A percentile compares a stretch with the other conserved stretches of the same genome.
phyloP scores from a whole-genome alignment of 176 grass and related monocot species.

The Ananas comosus region DNA sequence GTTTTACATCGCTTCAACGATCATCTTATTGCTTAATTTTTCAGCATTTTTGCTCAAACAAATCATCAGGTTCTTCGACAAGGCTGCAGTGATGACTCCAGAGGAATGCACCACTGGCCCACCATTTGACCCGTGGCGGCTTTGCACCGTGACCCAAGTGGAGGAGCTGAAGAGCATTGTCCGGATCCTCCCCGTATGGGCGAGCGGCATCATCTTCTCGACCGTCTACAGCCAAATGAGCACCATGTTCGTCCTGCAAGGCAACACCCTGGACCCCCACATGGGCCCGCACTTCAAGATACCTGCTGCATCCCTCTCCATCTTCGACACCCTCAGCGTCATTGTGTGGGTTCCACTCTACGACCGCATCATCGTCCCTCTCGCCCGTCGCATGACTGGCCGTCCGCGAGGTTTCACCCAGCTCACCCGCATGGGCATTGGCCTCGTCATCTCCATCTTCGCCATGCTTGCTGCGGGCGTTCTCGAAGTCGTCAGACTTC shows the following conservation, averaged over 20 bases:
- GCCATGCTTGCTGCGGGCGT: constrained; percentile 26
- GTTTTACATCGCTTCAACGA: too few relatives aligned
- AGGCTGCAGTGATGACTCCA: constrained; percentile 31
- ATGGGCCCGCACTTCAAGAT: constrained; percentile 28
- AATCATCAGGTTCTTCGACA: constrained; percentile 43
- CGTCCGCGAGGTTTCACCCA: constrained; percentile 31
- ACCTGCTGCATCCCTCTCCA: constrained; percentile 40
- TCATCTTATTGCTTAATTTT: too few relatives aligned
- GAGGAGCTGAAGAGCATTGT: constrained; percentile 33
- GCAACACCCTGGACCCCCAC: constrained; percentile 39
- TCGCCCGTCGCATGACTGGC: constrained; percentile 27
- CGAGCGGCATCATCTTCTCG: constrained; percentile 36
- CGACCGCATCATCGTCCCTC: constrained; percentile 25
- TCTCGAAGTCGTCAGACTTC: constrained; percentile 18
- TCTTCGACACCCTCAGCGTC: constrained; percentile 49
- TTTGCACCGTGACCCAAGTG: constrained; percentile 16
- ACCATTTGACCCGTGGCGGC: constrained; percentile 10
- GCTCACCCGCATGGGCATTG: constrained; percentile 13
- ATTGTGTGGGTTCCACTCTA: constrained; percentile 62
- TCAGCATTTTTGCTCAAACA: neutral
- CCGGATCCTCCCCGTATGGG: constrained; percentile 31
- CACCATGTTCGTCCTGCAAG: constrained; percentile 50
- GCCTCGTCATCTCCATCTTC: constrained; percentile 15
- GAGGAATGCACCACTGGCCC: neutral
- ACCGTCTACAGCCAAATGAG: constrained; percentile 37